Evolutionary conservation across 1,139 yeast genomes (phyloP).

Genomic region (Nakaseomyces bracarensis): DNA sequence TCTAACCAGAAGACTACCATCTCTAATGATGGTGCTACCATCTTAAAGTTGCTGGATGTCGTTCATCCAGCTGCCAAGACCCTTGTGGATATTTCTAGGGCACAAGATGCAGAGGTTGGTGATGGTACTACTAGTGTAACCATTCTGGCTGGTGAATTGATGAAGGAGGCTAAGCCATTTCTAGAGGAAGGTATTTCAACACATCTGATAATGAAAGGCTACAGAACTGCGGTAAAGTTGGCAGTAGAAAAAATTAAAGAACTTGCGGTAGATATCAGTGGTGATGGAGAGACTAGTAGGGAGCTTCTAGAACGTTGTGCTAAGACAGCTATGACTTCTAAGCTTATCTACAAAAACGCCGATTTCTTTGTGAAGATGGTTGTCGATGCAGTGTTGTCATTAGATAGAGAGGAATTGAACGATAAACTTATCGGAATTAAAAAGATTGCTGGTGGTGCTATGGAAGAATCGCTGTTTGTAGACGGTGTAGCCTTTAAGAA

Average conservation of each 20-base stretch:
- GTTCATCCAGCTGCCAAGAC: constrained; percentile 98
- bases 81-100: constrained; percentile 86
- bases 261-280: constrained; percentile 60
- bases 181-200: constrained; percentile 95
- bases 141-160: constrained; percentile 84
- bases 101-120: constrained; percentile 98
- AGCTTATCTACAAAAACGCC: constrained; percentile 78
- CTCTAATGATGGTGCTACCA: constrained; percentile 97
- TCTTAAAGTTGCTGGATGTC: constrained; percentile 80
- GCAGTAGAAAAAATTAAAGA: constrained; percentile 70
- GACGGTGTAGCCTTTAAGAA: constrained; percentile 96
- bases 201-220: constrained; percentile 80
- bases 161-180: constrained; percentile 81
- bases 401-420: constrained; percentile 78
- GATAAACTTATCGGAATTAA: constrained; percentile 90
- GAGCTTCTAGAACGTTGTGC: constrained; percentile 87
- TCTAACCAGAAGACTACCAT: constrained; percentile 83
- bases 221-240: constrained; percentile 68
- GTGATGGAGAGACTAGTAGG: constrained; percentile 39
- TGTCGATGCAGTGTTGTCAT: constrained; percentile 84
- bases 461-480: constrained; percentile 84
- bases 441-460: constrained; percentile 92
- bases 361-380: constrained; percentile 91
- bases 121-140: constrained; percentile 98
- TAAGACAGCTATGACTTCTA: constrained; percentile 94